Evolutionary conservation across 2,329 filamentous ascomycete genomes (phyloP).

Genomic region (Cryphonectria carpinicola): DNA sequence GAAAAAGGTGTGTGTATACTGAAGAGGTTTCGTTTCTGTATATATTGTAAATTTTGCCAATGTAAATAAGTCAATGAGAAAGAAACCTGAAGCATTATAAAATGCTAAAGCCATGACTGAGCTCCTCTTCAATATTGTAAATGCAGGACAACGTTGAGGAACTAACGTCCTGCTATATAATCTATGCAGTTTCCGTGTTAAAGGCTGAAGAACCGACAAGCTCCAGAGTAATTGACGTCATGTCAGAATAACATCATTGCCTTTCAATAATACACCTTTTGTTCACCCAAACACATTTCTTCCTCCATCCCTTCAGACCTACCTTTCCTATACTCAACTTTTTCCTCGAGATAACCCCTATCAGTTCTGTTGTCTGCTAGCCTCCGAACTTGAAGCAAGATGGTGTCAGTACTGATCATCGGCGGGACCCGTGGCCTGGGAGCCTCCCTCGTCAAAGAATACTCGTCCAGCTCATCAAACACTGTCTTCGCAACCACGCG

Average conservation of each 20-base stretch:
- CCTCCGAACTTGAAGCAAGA: slow-evolving; percentile 31
- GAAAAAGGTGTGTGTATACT: not conserved
- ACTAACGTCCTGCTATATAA: not conserved
- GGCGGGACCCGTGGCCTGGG: slow-evolving; percentile 72
- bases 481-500: slow-evolving; percentile 57
- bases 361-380: not conserved
- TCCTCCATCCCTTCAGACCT: not conserved
- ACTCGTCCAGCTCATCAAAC: slow-evolving; percentile 51
- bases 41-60: not conserved
- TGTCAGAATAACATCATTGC: slow-evolving; percentile 17
- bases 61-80: not conserved
- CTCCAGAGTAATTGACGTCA: slow-evolving; percentile 23
- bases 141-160: not conserved
- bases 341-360: not conserved
- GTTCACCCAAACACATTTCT: not conserved
- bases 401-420: slow-evolving; percentile 62
- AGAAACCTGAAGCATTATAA: not conserved
- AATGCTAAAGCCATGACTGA: not conserved
- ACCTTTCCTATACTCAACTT: not conserved
- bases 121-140: not conserved
- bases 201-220: not conserved
- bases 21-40: not conserved
- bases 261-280: not conserved
- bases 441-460: slow-evolving; percentile 61
- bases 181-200: not conserved